Evolutionary conservation across 768 basidiomycete genomes (phyloP), one percentile per base, ranked within the genome.

Genomic region (Calocybe cyanea): DNA sequence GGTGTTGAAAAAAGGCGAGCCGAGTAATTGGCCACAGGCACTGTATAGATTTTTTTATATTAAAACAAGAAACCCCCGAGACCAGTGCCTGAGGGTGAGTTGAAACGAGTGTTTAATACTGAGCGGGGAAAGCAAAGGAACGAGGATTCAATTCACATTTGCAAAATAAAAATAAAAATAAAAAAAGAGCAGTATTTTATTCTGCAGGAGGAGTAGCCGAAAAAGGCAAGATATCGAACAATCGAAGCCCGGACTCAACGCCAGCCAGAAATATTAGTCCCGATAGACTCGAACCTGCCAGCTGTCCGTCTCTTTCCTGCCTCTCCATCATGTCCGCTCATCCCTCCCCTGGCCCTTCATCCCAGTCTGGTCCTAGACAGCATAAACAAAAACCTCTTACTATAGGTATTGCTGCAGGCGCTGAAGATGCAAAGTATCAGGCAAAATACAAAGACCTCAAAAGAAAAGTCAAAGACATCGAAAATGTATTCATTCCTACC

Each of bases 361-460:
- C 59, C 33, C 56, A 59, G 8, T 50, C 64, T 19, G 51, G 65
- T 55, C 58, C 73, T 41, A 23, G 56, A 45, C 63, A 71, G 63
- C 61, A 73, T 69, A 73, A 81, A 70, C 68, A 68, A 56, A 63
- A 78, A 62, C 56, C 70, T 18, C 71, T 73, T 38, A 52, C 77
- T 15, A 68, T 79, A 17, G 85, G 83, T 50, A 85, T 87, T 51
- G 77, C 85, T 31, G 85, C 85, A 20, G 83, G 85, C 56, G 86
- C 84, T 15, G 88, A 91, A 61, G 89, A 92, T 65, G 79, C 78
- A 60, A 91, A 89, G 66, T 92, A 92, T 63, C 85, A 87, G 49
- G 77, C 80, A 58, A 92, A 92, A 67, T 92, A 92, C 71, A 88
- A 82, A 63, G 89, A 92, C 48, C 72, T 92, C 52, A 91, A 88